These are phyloP conservation scores for Penicillium angulare DNA, from an alignment of 495 filamentous ascomycete genomes.

Conservation along the genomic window DNA sequence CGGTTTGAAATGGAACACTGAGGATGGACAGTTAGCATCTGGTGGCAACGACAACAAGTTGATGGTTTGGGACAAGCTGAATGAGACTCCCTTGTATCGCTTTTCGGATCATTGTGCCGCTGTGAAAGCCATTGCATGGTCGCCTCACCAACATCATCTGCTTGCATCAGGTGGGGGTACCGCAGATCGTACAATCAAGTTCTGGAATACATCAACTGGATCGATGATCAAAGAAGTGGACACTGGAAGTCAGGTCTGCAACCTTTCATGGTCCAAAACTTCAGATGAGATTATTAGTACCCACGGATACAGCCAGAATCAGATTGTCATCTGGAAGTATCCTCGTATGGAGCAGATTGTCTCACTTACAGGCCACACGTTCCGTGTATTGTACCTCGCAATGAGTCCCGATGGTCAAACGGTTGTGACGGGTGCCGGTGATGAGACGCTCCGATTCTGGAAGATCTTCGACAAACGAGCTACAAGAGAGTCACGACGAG, in stretches of 20 bases:
- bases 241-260: slow-evolving; percentile 96
- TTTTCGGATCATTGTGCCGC: slow-evolving; percentile 92
- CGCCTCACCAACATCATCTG: slow-evolving; percentile 88
- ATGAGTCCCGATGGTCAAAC: slow-evolving; percentile 95
- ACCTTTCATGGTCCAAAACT: slow-evolving; percentile 92
- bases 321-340: slow-evolving; percentile 99
- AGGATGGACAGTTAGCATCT: slow-evolving; percentile 91
- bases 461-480: slow-evolving; percentile 78
- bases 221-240: slow-evolving; percentile 80
- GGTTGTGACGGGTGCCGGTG: slow-evolving; percentile 93
- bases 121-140: slow-evolving; percentile 99
- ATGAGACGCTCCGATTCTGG: slow-evolving; percentile 96
- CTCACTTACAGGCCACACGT: slow-evolving; percentile 92
- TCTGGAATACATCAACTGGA: slow-evolving; percentile 89
- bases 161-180: slow-evolving; percentile 96
- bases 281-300: slow-evolving; percentile 96
- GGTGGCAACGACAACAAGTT: slow-evolving; percentile 98
- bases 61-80: slow-evolving; percentile 95
- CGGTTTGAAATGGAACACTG: slow-evolving; percentile 94
- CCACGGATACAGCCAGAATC: slow-evolving; percentile 96
- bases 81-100: slow-evolving; percentile 81
- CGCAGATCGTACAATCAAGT: slow-evolving; percentile 92
- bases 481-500: slow-evolving; percentile 50
- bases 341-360: slow-evolving; percentile 96
- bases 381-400: slow-evolving; percentile 89